A percentile compares a stretch with the other conserved stretches of the same genome.
Conservation (phyloP, 352 stramenopile genomes). For the Peronosclerospora sorghi region DNA sequence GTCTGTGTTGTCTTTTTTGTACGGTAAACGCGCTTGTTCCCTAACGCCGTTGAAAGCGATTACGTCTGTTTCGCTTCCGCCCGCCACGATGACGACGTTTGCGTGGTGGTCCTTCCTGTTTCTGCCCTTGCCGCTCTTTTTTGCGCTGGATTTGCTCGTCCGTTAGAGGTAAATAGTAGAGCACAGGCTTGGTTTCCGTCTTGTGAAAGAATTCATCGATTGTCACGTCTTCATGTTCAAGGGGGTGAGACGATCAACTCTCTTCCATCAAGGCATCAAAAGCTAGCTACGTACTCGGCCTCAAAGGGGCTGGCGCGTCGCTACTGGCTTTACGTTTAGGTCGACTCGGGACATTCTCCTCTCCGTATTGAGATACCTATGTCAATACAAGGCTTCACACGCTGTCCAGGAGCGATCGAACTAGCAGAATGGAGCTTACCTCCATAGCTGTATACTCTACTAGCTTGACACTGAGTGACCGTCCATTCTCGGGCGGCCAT, state of each 20-base stretch:
- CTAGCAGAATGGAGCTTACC: slow-evolving; percentile 10
- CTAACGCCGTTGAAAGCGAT: slow-evolving; percentile 15
- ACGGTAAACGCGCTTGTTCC: background rate
- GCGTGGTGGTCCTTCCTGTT: slow-evolving; percentile 10
- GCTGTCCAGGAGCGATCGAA: background rate
- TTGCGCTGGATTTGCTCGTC: slow-evolving; percentile 54
- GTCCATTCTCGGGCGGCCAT: slow-evolving; percentile 57
- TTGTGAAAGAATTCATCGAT: slow-evolving; percentile 74
- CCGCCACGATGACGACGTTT: slow-evolving; percentile 24
- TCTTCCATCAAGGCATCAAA: background rate
- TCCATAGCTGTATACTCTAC: slow-evolving; percentile 36
- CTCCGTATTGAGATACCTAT: slow-evolving; percentile 22
- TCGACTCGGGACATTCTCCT: slow-evolving; percentile 8
- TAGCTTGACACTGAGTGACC: slow-evolving; percentile 27
- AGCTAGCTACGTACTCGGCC: slow-evolving; percentile 11
- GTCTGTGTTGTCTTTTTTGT: background rate
- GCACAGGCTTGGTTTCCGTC: slow-evolving; percentile 59
- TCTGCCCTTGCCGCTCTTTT: slow-evolving; percentile 17
- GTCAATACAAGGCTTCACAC: background rate
- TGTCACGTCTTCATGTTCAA: slow-evolving; percentile 19
- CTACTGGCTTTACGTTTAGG: slow-evolving; percentile 16
- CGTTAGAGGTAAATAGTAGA: slow-evolving; percentile 73
- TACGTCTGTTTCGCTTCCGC: slow-evolving; percentile 23
- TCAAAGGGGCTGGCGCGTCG: slow-evolving; percentile 7
- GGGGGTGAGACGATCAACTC: too few species aligned